Evolutionary conservation across 768 basidiomycete species (phyloP), one percentile per base, ranked within the genome.

Genomic region (Rhodosporidiobolus sp.): DNA sequence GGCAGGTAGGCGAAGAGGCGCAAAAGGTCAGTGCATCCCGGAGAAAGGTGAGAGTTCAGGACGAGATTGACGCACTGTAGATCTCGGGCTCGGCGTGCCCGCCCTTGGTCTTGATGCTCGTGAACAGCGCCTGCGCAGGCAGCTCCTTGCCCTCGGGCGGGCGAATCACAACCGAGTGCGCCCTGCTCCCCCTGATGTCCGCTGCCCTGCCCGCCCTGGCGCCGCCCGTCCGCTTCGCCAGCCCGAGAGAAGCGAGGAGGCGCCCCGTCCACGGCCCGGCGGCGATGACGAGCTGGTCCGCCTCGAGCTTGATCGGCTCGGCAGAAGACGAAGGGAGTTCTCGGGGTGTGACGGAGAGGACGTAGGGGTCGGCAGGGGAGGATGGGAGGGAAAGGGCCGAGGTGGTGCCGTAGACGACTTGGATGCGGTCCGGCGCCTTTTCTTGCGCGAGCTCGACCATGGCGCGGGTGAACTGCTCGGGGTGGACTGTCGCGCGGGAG

Each of bases 201-300:
- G 38, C 38, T 43, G 38, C 38, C 38, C 38, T 7, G 7, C 38
- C 38, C 49, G 59, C 58, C 4, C 67, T 58, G 4, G 79, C 82
- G 17, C 67, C 38, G 1, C 71, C 68, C 28, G 43, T 63, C 43
- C 11, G 1, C 30, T 11, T 9, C 30, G 50, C 49, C 59, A 84
- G 67, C 0, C 70, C 74, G n/a, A 84, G 73, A 49, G 79, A 66
- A 48, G 70, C 58, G 8, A 81, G 76, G 4, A 94, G 79, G 16
- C 78, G 78, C 14, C 90, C 84, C 0, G 91, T 90, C 92, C 93
- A 96, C 24, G 91, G 89, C 34, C 93, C 93, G n/a, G 90, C 90
- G 52, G 88, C 85, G 61, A 96, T 80, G 52, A 95, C 83, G 72
- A 93, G 86, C 66, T 88, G 84, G 28, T 69, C 67, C 12, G 58